These are phyloP conservation scores for Russula brevipes DNA, from an alignment of 768 basidiomycete species.

Conservation along the genomic window DNA sequence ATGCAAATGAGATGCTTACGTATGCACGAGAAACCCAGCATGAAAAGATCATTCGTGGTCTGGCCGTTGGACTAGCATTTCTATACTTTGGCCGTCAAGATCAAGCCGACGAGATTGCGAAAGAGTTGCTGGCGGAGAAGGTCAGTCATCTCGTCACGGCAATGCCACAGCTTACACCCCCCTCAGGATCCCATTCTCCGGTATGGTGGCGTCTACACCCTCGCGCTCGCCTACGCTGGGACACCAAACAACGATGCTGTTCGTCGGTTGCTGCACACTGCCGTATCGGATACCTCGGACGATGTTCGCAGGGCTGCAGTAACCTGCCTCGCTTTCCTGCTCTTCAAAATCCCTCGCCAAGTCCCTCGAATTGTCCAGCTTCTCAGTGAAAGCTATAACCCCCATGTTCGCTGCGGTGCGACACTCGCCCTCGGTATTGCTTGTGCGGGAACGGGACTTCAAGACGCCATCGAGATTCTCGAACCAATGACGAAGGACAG, in stretches of 20 bases:
- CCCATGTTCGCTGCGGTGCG: slow-evolving; percentile 95
- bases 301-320: slow-evolving; percentile 97
- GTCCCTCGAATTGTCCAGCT: slow-evolving; percentile 97
- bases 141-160: slow-evolving; percentile 37
- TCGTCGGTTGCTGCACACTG: slow-evolving; percentile 87
- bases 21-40: slow-evolving; percentile 98
- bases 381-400: slow-evolving; percentile 96
- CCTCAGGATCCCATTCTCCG: slow-evolving; percentile 89
- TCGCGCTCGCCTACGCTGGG: slow-evolving; percentile 94
- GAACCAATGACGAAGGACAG: slow-evolving; percentile 98
- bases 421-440: slow-evolving; percentile 95
- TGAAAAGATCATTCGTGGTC: slow-evolving; percentile 97
- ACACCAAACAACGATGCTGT: slow-evolving; percentile 93
- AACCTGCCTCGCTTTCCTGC: slow-evolving; percentile 88
- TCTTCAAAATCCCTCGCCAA: slow-evolving; percentile 95
- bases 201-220: slow-evolving; percentile 95
- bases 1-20: slow-evolving; percentile 89
- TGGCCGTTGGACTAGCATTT: slow-evolving; percentile 89
- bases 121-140: slow-evolving; percentile 77
- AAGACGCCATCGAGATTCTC: slow-evolving; percentile 94
- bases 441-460: slow-evolving; percentile 94
- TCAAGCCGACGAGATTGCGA: slow-evolving; percentile 81
- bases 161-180: slow-evolving; percentile 8
- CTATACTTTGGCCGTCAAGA: slow-evolving; percentile 91
- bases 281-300: slow-evolving; percentile 96